A percentile compares a stretch with the other conserved stretches of the same genome.
These are phyloP conservation scores for Lyophyllum decastes DNA, from an alignment of 768 basidiomycete genomes.

Conservation along the genomic window DNA sequence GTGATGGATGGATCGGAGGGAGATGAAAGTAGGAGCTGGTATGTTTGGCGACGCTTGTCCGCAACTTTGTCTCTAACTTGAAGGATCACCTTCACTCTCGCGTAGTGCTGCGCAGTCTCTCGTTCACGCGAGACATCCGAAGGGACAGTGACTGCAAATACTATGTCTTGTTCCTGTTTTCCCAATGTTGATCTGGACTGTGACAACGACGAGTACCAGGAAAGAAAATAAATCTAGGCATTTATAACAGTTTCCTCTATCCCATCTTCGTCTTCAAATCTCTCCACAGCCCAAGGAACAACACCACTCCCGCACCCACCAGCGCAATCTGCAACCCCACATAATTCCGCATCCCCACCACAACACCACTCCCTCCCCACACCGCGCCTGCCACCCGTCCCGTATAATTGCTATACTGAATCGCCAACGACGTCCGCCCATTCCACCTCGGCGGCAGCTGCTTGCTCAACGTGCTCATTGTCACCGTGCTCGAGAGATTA, in stretches of 20 bases:
- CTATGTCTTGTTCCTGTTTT: too few relatives aligned
- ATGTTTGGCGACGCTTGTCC: neutral
- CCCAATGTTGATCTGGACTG: too few relatives aligned
- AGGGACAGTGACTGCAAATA: too few relatives aligned
- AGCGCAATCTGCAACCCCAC: constrained; percentile 61
- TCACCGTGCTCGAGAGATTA: constrained; percentile 71
- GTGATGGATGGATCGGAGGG: neutral
- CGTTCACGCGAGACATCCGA: neutral
- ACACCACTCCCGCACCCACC: constrained; percentile 56
- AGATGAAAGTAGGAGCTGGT: neutral
- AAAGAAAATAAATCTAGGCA: too few relatives aligned
- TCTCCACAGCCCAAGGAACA: too few relatives aligned
- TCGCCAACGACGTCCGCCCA: constrained; percentile 51
- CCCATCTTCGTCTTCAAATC: constrained; percentile 68
- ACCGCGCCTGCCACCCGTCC: constrained; percentile 69
- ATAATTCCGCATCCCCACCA: constrained; percentile 62
- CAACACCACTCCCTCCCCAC: constrained; percentile 64
- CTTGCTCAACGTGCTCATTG: constrained; percentile 66
- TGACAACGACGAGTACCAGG: too few relatives aligned
- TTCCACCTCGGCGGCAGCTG: constrained; percentile 69
- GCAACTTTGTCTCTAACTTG: neutral
- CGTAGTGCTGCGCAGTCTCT: too few relatives aligned
- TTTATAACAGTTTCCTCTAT: neutral
- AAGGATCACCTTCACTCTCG: neutral
- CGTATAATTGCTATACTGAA: constrained; percentile 70